phyloP scores from a whole-genome alignment of 1,284 basidiomycete genomes.

The Irpex sp. region DNA sequence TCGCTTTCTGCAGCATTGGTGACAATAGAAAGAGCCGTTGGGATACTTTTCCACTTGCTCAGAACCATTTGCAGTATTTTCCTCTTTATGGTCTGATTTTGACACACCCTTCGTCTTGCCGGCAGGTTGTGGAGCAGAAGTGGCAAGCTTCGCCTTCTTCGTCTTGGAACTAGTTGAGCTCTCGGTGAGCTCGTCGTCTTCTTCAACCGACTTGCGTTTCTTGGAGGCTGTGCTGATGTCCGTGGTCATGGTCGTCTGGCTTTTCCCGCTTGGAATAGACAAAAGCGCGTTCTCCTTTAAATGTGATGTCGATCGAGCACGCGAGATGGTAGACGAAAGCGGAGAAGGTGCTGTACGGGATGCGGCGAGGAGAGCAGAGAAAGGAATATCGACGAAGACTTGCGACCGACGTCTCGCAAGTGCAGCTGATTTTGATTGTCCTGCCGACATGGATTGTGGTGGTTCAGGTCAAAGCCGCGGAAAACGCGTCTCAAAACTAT shows the following conservation, averaged over 20 bases:
- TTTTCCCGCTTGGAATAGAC: conserved; percentile 33
- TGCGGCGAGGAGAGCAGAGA: conserved; percentile 46
- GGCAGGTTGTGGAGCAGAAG: conserved; percentile 11
- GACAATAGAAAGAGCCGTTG: conserved; percentile 60
- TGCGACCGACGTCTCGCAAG: conserved; percentile 44
- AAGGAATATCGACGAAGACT: conserved; percentile 69
- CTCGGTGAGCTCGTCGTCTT: conserved; percentile 17
- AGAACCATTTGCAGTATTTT: conserved; percentile 11
- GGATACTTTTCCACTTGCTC: conserved; percentile 38
- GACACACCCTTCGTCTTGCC: conserved; percentile 7
- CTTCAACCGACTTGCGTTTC: conserved; percentile 49
- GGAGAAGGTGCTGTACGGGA: conserved; percentile 14
- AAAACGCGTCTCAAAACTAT: conserved; percentile 34
- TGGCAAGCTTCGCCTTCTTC: conserved; percentile 43
- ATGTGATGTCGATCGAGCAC: conserved; percentile 13
- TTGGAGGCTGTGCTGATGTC: conserved; percentile 22
- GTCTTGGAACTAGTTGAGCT: conserved; percentile 22
- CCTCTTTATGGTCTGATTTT: conserved; percentile 4
- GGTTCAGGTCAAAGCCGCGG: conserved; percentile 30
- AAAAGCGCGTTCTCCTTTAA: conserved; percentile 68
- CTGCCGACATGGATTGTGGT: conserved; percentile 30
- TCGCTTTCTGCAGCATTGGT: conserved; percentile 75
- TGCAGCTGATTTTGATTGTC: conserved; percentile 28
- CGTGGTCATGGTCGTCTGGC: conserved; percentile 23
- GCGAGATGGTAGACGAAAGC: background rate